Evolutionary conservation across 805 yeast species (phyloP), one percentile per base, ranked within the genome.

Genomic region (Ogataea nitratoaversa): DNA sequence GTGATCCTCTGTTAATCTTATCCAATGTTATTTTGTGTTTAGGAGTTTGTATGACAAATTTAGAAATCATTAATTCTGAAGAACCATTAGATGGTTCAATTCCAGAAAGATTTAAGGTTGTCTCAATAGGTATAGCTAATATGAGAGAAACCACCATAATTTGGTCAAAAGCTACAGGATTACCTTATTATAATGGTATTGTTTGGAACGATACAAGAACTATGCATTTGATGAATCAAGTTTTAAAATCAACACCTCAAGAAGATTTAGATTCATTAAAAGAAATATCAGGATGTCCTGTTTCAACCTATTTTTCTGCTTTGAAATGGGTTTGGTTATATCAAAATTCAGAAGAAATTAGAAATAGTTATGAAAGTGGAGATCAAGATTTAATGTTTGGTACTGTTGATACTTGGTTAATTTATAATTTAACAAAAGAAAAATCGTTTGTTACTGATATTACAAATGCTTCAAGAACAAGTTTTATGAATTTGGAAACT

Each of bases 161-260:
- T 36, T 90, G 96, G 96, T 82, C 88, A 42, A 74, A 79, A 49
- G 70, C 70, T 38, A 88, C 96, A 2, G 96, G 96, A 30, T 67
- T 69, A 49, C 95, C 96, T 4, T 74, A 88, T 40, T 75, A 82
- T 57, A 82, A 85, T 59, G 97, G 96, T 56, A 87, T 90, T 60
- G 95, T 90, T 28, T 90, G 98, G 98, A 86, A 91, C 47, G 98
- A 90, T 66, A 85, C 95, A 30, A 76, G 98, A 57, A 91, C 95
- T 30, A 66, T 84, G 8, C 78, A 71, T 16, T 73, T 85, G 36
- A 89, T 88, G 38, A 75, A 76, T 46, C 75, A 79, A 48, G 70
- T 83, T 58, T 74, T 74, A 52, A 66, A 70, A 42, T 69, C 70
- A 50, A 71, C 75, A 19, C 70, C 80, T 19, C 71, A 69, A 32